Evolutionary conservation across 2,329 filamentous ascomycete species (phyloP).

Genomic region (Fusarium sp.): DNA sequence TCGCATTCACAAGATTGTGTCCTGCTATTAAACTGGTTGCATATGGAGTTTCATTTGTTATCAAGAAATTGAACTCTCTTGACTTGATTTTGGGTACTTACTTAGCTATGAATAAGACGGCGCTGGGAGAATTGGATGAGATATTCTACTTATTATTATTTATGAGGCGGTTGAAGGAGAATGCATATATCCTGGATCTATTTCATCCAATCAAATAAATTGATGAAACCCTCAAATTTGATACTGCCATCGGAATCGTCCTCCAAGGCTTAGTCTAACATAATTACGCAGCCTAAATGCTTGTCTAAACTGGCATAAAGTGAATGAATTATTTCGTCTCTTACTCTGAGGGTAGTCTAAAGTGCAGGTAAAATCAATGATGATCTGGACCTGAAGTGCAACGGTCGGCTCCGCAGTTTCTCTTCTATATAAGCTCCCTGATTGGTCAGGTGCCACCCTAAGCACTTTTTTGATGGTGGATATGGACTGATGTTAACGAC

Average conservation of each 20-base stretch:
- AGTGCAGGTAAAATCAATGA: constrained; percentile 15
- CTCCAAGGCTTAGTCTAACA: no score
- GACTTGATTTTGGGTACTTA: not conserved
- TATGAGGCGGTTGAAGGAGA: constrained; percentile 5
- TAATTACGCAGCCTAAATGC: no score
- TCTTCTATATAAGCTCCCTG: not conserved
- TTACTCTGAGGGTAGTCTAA: not conserved
- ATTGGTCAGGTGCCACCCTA: constrained; percentile 24
- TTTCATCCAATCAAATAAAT: constrained; percentile 13
- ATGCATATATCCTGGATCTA: constrained; percentile 5
- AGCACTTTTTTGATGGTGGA: constrained; percentile 15
- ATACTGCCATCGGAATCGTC: no score
- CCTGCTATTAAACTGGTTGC: constrained; percentile 6
- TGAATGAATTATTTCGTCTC: no score
- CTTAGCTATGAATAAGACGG: constrained; percentile 10
- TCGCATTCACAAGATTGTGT: constrained; percentile 31
- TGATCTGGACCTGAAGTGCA: constrained; percentile 24
- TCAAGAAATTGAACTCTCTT: constrained; percentile 11
- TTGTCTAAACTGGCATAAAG: no score
- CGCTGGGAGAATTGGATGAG: constrained; percentile 15
- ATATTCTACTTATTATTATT: not conserved
- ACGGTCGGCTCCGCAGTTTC: constrained; percentile 10
- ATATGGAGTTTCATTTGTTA: constrained; percentile 15
- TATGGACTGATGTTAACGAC: constrained; percentile 38
- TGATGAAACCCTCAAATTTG: constrained; percentile 8